Conservation (phyloP, 805 yeast species). For the Ogataea pini region DNA sequence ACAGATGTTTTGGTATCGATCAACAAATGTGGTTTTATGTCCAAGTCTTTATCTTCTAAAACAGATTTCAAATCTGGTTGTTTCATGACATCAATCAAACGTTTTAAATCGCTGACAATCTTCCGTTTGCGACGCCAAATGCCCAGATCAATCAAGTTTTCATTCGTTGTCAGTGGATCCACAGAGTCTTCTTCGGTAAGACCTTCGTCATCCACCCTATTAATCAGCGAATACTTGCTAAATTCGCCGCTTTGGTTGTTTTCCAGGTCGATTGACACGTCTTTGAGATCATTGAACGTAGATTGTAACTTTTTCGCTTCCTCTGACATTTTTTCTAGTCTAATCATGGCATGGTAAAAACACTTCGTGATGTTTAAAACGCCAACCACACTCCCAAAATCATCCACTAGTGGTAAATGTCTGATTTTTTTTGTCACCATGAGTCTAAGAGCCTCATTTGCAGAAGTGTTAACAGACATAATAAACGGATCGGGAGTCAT, state of each 20-base stretch:
- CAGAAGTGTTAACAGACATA: conserved; percentile 39
- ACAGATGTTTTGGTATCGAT: conserved; percentile 41
- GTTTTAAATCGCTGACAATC: conserved; percentile 37
- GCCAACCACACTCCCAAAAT: conserved; percentile 39
- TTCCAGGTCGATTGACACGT: conserved; percentile 19
- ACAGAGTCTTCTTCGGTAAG: conserved; percentile 19
- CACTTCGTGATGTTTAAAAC: conserved; percentile 48
- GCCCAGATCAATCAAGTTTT: conserved; percentile 28
- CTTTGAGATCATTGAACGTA: conserved; percentile 33
- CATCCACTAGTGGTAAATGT: conserved; percentile 44
- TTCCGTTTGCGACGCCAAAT: conserved; percentile 29
- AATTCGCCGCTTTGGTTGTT: conserved; percentile 16
- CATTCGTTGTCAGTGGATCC: conserved; percentile 22
- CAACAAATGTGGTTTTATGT: conserved; percentile 34
- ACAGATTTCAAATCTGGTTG: conserved; percentile 41
- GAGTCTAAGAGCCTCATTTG: conserved; percentile 42
- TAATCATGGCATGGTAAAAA: conserved; percentile 46
- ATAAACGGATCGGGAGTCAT: conserved; percentile 43
- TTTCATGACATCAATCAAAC: conserved; percentile 41
- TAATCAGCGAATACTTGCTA: conserved; percentile 23
- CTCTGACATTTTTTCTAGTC: conserved; percentile 41
- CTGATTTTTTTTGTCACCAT: conserved; percentile 45
- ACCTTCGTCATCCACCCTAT: conserved; percentile 16
- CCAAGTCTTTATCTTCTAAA: conserved; percentile 28
- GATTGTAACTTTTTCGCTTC: conserved; percentile 38